These are phyloP conservation scores for Lasiosphaeria hispida DNA, from an alignment of 495 filamentous ascomycete species.

Conservation along the genomic window DNA sequence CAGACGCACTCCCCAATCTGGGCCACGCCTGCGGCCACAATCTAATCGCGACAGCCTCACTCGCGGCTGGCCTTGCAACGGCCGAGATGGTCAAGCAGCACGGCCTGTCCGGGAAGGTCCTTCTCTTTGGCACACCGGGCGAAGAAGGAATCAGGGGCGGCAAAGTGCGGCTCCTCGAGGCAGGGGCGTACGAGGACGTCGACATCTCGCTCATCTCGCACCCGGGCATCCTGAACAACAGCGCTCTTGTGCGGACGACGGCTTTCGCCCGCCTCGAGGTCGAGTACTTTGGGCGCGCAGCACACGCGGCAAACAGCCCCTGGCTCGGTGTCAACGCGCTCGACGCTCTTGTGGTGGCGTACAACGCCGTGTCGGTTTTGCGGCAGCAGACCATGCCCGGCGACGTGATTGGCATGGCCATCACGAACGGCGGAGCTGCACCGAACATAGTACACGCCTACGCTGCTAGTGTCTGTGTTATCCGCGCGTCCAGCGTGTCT, in stretches of 20 bases:
- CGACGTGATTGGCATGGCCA: constrained; percentile 58
- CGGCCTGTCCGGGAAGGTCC: constrained; percentile 53
- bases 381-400: constrained; percentile 63
- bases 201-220: constrained; percentile 66
- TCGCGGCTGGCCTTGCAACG: constrained; percentile 59
- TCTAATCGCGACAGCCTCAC: constrained; percentile 62
- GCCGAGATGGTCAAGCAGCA: constrained; percentile 47
- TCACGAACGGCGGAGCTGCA: constrained; percentile 57
- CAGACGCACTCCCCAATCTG: constrained; percentile 56
- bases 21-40: constrained; percentile 72
- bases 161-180: constrained; percentile 62
- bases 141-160: constrained; percentile 66
- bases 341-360: constrained; percentile 59
- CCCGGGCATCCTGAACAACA: constrained; percentile 45
- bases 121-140: constrained; percentile 67
- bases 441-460: constrained; percentile 63
- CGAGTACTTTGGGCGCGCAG: constrained; percentile 51
- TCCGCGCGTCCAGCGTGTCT: constrained; percentile 47
- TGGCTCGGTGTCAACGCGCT: constrained; percentile 65
- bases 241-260: constrained; percentile 46
- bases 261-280: constrained; percentile 49
- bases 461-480: constrained; percentile 52
- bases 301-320: constrained; percentile 59
- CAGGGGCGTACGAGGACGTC: constrained; percentile 62
- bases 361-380: constrained; percentile 60